These are phyloP conservation scores for Trichoderma sp. DNA, from an alignment of 2,329 filamentous ascomycete genomes.

Conservation along the genomic window DNA sequence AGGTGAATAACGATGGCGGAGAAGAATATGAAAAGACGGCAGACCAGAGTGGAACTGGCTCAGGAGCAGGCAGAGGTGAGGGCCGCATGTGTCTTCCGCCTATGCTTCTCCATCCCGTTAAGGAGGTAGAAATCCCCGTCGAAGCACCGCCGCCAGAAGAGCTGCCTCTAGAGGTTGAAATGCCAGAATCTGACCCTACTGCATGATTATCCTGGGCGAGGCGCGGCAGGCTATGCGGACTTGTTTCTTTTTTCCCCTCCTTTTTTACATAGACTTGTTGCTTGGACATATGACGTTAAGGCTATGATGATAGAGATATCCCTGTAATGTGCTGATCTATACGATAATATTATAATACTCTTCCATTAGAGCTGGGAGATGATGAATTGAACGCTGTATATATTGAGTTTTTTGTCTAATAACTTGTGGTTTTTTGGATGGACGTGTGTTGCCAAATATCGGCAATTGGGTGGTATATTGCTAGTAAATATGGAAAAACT, in stretches of 20 bases:
- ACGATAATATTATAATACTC: conserved; percentile 6
- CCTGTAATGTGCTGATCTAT: conserved; percentile 14
- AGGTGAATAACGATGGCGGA: conserved; percentile 76
- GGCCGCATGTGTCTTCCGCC: conserved; percentile 89
- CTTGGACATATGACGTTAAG: conserved; percentile 10
- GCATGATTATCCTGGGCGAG: conserved; percentile 35
- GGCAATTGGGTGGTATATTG: conserved; percentile 5
- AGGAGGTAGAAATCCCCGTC: conserved; percentile 70
- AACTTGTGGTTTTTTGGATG: not conserved
- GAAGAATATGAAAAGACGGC: conserved; percentile 71
- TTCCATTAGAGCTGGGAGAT: conserved; percentile 14
- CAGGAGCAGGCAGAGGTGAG: conserved; percentile 63
- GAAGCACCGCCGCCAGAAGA: conserved; percentile 58
- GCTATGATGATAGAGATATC: conserved; percentile 22
- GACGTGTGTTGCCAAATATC: not conserved
- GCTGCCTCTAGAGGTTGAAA: conserved; percentile 43
- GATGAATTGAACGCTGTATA: conserved; percentile 21
- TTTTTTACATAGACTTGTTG: conserved; percentile 10
- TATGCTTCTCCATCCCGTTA: conserved; percentile 88
- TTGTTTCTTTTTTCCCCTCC: not conserved
- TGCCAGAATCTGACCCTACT: conserved; percentile 52
- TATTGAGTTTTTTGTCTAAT: not conserved
- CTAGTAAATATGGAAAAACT: not conserved
- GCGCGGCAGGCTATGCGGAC: not conserved
- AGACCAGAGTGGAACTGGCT: conserved; percentile 56